phyloP scores from a whole-genome alignment of 345 rosid species.

The Bretschneidera sinensis region DNA sequence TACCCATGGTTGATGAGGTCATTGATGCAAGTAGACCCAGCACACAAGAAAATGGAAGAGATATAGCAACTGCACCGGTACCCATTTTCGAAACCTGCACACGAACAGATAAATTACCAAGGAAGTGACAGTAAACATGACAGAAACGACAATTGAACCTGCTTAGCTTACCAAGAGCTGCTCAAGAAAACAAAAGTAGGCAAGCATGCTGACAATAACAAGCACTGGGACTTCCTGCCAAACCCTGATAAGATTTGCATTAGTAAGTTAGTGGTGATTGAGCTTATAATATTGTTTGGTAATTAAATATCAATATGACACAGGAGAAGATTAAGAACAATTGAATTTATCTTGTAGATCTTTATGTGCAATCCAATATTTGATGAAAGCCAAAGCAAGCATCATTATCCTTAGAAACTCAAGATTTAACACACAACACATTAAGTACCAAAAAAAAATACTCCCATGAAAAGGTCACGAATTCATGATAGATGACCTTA shows the following conservation, averaged over 20 bases:
- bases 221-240: slow-evolving; percentile 94
- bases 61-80: slow-evolving; percentile 74
- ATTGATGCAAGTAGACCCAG: slow-evolving; percentile 80
- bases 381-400: too few species aligned
- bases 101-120: background rate
- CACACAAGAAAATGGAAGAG: slow-evolving; percentile 88
- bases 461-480: too few species aligned
- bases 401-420: too few species aligned
- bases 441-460: too few species aligned
- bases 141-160: background rate
- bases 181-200: slow-evolving; percentile 93
- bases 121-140: background rate
- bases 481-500: too few species aligned
- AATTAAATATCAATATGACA: too few species aligned
- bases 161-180: slow-evolving; percentile 67
- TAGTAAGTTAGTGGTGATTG: background rate
- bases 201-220: slow-evolving; percentile 80
- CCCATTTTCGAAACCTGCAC: slow-evolving; percentile 77
- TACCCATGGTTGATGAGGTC: slow-evolving; percentile 95
- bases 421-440: too few species aligned
- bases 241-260: slow-evolving; percentile 38
- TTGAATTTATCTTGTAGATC: too few species aligned
- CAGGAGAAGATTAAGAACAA: too few species aligned
- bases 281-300: too few species aligned
- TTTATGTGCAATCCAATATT: too few species aligned